Evolutionary conservation across 495 filamentous ascomycete species (phyloP), one percentile per base, ranked within the genome.

Genomic region (Chaetomium fimeti): DNA sequence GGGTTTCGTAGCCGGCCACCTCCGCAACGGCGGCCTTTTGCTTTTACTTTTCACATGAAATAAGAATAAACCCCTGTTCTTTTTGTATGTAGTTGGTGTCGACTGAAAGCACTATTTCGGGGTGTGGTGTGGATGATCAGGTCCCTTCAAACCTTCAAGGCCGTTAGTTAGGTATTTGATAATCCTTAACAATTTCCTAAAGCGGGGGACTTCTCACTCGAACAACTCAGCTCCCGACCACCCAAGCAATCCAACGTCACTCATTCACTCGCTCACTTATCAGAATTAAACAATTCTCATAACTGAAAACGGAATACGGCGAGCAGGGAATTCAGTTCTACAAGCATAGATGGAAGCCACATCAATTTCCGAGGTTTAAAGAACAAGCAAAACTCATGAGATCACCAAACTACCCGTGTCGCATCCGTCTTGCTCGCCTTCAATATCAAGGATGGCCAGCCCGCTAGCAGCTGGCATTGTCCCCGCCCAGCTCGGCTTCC

Each of bases 401-500:
- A 52, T 52, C 24, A 7, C 9, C 22, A 20, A 52, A n/a, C 20
- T n/a, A 24, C n/a, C 45, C 2, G 5, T 22, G 5, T 48, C 2
- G 45, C 9, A 9, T 5, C 3, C 22, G 24, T 11, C 48, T n/a
- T n/a, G 9, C 13, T n/a, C 15, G 5, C 5, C 13, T 20, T 20
- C 22, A 5, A 29, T 54, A 5, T 32, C 51, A 32, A n/a, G 16
- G 13, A 54, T 54, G 51, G 51, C 51, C 51, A 54, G 32, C 51
- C 27, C 27, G 51, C 25, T 54, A 28, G 12, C 51, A 32, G 29
- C 51, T 15, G 51, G 28, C 53, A 72, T 81, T 43, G 81, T 91
- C 59, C 94, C 94, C 36, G 94, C 94, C 29, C 87, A 91, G 69
- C 84, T 98, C 22, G 87, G 90, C 52, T 96, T 91, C 71, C 83